phyloP scores from a whole-genome alignment of 2,329 filamentous ascomycete genomes.

The Exophiala phaeomuriformis region DNA sequence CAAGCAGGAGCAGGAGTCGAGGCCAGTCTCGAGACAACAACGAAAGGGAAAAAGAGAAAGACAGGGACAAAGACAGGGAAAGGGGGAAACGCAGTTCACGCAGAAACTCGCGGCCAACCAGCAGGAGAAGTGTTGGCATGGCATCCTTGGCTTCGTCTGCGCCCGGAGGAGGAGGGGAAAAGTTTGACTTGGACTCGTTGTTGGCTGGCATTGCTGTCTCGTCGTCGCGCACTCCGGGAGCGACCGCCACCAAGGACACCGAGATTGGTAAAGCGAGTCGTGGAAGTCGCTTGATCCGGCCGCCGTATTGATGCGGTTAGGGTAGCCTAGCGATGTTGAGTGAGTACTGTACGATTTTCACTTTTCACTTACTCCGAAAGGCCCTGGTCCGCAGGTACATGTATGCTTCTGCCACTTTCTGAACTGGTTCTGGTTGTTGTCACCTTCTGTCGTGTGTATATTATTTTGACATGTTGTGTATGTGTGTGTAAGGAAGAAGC shows the following conservation, averaged over 20 bases:
- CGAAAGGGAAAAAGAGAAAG: too few species aligned
- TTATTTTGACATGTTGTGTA: too few species aligned
- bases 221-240: slow-evolving; percentile 5
- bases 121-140: slow-evolving; percentile 9
- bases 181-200: slow-evolving; percentile 21
- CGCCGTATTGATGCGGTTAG: slow-evolving; percentile 19
- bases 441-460: too few species aligned
- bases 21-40: too few species aligned
- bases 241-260: slow-evolving; percentile 1
- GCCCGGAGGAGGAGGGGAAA: slow-evolving; percentile 9
- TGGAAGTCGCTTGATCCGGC: slow-evolving; percentile 17
- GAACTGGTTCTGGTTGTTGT: too few species aligned
- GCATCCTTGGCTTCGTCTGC: slow-evolving; percentile 2
- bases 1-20: slow-evolving; percentile 3
- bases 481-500: too few species aligned
- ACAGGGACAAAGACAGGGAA: background rate
- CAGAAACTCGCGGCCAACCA: slow-evolving; percentile 15
- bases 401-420: too few species aligned
- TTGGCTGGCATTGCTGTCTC: slow-evolving; percentile 15
- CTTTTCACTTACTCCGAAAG: too few species aligned
- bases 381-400: too few species aligned
- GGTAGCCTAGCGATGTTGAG: background rate
- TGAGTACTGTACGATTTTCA: too few species aligned
- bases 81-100: slow-evolving; percentile 11
- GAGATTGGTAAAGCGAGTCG: slow-evolving; percentile 12